Conservation (phyloP, 2,329 filamentous ascomycete genomes). For the Dendrostoma leiphaemia region DNA sequence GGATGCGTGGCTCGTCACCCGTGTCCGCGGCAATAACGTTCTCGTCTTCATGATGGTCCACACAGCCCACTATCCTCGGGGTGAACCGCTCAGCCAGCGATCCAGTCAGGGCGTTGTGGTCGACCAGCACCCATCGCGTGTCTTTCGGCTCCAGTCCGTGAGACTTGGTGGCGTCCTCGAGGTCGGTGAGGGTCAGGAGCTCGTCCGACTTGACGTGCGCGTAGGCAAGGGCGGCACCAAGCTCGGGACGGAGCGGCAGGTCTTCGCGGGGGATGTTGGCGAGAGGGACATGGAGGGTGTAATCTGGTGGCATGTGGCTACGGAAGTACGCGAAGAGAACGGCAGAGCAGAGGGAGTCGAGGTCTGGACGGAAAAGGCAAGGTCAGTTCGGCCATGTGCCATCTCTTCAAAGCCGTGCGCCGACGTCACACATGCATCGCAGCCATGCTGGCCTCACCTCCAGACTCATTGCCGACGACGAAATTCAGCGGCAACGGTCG, state of each 20-base stretch:
- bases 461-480: slow-evolving; percentile 67
- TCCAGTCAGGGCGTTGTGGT: slow-evolving; percentile 74
- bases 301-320: slow-evolving; percentile 50
- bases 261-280: slow-evolving; percentile 69
- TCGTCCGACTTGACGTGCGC: slow-evolving; percentile 59
- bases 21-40: slow-evolving; percentile 43
- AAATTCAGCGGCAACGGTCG: slow-evolving; percentile 52
- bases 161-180: slow-evolving; percentile 30
- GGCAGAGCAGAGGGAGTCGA: slow-evolving; percentile 76
- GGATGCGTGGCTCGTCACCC: slow-evolving; percentile 53
- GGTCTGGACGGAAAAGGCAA: slow-evolving; percentile 47
- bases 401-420: no score
- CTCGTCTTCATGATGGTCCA: slow-evolving; percentile 82
- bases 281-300: slow-evolving; percentile 66
- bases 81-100: slow-evolving; percentile 53
- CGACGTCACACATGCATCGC: no score
- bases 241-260: slow-evolving; percentile 70
- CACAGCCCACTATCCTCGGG: slow-evolving; percentile 57
- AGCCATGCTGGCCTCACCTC: slow-evolving; percentile 41
- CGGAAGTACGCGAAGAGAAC: slow-evolving; percentile 73
- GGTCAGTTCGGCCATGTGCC: background rate
- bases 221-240: slow-evolving; percentile 61
- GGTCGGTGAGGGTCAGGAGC: slow-evolving; percentile 60
- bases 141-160: slow-evolving; percentile 47
- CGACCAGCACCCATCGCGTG: slow-evolving; percentile 71